Evolutionary conservation across 768 basidiomycete species (phyloP), one percentile per base, ranked within the genome.

Genomic region (Dacryopinax primogenitus): DNA sequence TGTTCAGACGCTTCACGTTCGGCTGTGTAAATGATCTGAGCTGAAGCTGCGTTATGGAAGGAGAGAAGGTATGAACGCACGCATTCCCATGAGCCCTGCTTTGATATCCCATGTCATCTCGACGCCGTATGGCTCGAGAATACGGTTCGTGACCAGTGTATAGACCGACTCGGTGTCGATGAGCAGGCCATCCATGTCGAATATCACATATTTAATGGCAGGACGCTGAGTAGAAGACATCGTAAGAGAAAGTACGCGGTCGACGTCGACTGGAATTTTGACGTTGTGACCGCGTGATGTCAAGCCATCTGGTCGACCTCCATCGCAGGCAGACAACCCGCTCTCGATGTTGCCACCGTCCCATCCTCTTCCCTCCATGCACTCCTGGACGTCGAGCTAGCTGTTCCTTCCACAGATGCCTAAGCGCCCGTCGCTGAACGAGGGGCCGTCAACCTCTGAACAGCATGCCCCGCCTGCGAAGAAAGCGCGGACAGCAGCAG

Each of bases 81-180:
- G 83, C 78, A 87, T 88, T 64, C 90, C 90, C 90, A 92, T 92
- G 65, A 87, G 82, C 0, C 86, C 87, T n/a, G 87, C 85, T 72
- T 92, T 91, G 65, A 92, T 89, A 65, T 88, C 86, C 89, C 89
- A 91, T 1, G 87, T 88, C 86, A 92, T 88, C 67, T 82, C 76
- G 67, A 84, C 85, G 30, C 88, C 89, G 70, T 86, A 85, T 12
- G 78, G 79, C 18, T 78, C 82, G 21, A 94, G 82, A 62, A 91
- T 85, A 30, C 83, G 79, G 76, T 92, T 89, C 87, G 69, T 63
- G 11, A 64, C 62, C 58, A 58, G 65, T 33, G 62, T 64, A 23
- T 68, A 63, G 58, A 62, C 51, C 13, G 58, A 65, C 62, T 41
- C 63, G 12, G 30, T 62, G 33, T 15, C 41, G 7, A 66, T 66